phyloP scores from a whole-genome alignment of 768 basidiomycete species.

The Krasilnikovozyma curviuscula region DNA sequence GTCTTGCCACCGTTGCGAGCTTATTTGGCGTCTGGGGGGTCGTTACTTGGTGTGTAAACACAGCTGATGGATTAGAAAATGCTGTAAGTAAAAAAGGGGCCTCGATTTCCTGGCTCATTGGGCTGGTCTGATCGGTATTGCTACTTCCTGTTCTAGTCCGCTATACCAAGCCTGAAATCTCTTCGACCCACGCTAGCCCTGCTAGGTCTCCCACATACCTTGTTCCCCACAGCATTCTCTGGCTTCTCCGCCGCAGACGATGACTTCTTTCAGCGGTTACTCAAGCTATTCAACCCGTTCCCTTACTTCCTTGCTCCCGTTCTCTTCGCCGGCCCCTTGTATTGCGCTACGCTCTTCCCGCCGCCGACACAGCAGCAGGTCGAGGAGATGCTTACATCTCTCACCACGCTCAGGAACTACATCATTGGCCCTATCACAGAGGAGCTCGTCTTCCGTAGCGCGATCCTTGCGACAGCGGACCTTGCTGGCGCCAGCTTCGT shows the following conservation, averaged over 20 bases:
- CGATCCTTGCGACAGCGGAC: constrained; percentile 53
- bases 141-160: not conserved
- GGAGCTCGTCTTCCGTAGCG: constrained; percentile 76
- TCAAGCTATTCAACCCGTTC: not conserved
- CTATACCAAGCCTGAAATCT: not conserved
- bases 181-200: constrained; percentile 2
- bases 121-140: no score
- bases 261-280: not conserved
- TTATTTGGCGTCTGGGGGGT: constrained; percentile 34
- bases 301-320: constrained; percentile 5
- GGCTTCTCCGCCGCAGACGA: not conserved
- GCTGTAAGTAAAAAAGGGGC: no score
- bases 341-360: constrained; percentile 28
- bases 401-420: constrained; percentile 55
- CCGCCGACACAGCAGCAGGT: constrained; percentile 27
- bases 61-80: not conserved
- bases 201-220: constrained; percentile 8
- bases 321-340: constrained; percentile 59
- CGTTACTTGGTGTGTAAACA: constrained; percentile 8
- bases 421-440: constrained; percentile 59
- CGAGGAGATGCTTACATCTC: constrained; percentile 30
- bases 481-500: constrained; percentile 39
- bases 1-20: constrained; percentile 41
- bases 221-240: not conserved
- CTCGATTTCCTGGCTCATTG: no score